Base-by-base conservation (phyloP, 1,284 basidiomycete genomes). In the Ceratorhiza oryzae-sativae region DNA sequence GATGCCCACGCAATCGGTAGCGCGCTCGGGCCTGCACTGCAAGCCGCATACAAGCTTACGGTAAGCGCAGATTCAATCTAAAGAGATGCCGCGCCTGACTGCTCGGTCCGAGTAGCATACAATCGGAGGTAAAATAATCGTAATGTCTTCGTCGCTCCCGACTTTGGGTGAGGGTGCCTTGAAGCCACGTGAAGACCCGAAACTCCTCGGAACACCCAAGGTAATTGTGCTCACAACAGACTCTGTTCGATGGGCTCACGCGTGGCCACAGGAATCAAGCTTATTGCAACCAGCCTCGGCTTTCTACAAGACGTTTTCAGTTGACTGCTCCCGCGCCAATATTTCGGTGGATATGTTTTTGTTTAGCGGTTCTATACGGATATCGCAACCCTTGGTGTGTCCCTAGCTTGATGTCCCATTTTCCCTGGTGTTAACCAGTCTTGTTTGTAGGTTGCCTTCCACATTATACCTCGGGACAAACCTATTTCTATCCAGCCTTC, bases 321-420 rank as follows among this genome's bases (percentile, higher is more conserved):
- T 99, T 79, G 97, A 99, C 77, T 99, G 97, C 81, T 98, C 97
- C 8, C 90, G 97, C 76, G 91, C 93, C 8, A 97, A 99, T 81
- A 93, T 99, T 42, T 96, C 96, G 0, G 96, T 99, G 71, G 97
- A 99, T 81, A 98, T 99, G 97, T 99, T 98, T 90, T 85, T 99
- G 70, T 98, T 98, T 83, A 93, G 92, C 73, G 86, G 94, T 15
- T 85, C 27, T 99, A 99, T 80, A 96, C 97, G 76, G 97, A 99
- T 81, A 93, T 99, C 46, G 95, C 97, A 1, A 96, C 91, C 72
- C 85, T 97, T 39, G 89, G 92, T 92, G 79, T n/a, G n/a, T n/a
- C n/a, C n/a, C n/a, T n/a, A 20, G 84, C 76, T 53, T 25, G 30
- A 8, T 65, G n/a, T 20, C 49, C 65, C 51, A 70, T 65, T 30